Percentiles rank a stretch among this genome's conserved stretches.
Evolutionary conservation across 1,139 yeast genomes (phyloP).

Genomic region (Blastobotrys capitulatus): DNA sequence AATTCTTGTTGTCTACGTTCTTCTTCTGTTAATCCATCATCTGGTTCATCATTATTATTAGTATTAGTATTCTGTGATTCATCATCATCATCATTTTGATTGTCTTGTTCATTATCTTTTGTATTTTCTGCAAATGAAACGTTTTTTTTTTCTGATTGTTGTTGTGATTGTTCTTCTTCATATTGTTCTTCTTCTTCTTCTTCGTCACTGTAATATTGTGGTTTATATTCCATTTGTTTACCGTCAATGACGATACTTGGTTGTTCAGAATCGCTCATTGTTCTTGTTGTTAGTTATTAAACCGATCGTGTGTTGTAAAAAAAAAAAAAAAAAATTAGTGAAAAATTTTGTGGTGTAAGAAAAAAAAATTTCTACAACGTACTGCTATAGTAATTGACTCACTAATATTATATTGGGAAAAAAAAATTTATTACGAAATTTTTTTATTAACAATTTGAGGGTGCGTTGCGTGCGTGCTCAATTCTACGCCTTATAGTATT

Average conservation of each 20-base stretch:
- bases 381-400: too few species aligned
- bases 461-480: background rate
- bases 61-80: constrained; percentile 59
- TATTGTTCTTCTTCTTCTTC: constrained; percentile 38
- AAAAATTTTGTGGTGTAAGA: too few species aligned
- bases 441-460: too few species aligned
- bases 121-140: constrained; percentile 27
- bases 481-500: background rate
- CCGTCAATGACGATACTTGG: constrained; percentile 87
- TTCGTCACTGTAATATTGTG: constrained; percentile 46
- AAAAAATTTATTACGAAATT: background rate
- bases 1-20: constrained; percentile 80
- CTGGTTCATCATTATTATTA: constrained; percentile 54
- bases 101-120: constrained; percentile 29
- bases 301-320: background rate
- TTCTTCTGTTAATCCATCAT: constrained; percentile 47
- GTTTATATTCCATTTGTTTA: constrained; percentile 38
- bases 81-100: constrained; percentile 32
- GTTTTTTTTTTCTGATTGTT: constrained; percentile 42
- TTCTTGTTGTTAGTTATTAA: background rate
- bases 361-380: too few species aligned
- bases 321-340: constrained; percentile 2
- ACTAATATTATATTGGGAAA: background rate
- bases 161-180: constrained; percentile 30
- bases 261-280: constrained; percentile 59